Evolutionary conservation across 495 filamentous ascomycete species (phyloP).

Genomic region (Neurospora hispaniola): DNA sequence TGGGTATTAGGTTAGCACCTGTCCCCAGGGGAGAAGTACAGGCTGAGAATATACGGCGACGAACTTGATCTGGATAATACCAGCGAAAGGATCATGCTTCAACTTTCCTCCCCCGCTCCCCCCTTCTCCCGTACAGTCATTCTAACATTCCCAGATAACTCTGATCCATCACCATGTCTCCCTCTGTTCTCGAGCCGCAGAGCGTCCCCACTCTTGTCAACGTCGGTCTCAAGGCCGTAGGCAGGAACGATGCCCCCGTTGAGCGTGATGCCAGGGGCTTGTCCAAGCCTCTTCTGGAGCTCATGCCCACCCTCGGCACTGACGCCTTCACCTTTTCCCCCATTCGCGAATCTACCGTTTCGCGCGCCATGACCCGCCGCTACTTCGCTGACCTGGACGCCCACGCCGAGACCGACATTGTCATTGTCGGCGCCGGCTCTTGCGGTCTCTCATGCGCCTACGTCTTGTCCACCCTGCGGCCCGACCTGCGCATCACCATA

Average conservation of each 20-base stretch:
- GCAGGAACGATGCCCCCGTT: slow-evolving; percentile 27
- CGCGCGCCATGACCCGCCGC: slow-evolving; percentile 81
- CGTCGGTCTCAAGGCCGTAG: slow-evolving; percentile 16
- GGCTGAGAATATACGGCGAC: slow-evolving; percentile 90
- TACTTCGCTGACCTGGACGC: slow-evolving; percentile 84
- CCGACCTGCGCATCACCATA: slow-evolving; percentile 85
- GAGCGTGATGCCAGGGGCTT: slow-evolving; percentile 29
- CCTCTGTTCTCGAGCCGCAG: slow-evolving; percentile 40
- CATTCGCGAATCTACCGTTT: slow-evolving; percentile 84
- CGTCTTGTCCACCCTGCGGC: slow-evolving; percentile 70
- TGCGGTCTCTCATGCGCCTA: slow-evolving; percentile 80
- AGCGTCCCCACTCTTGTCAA: slow-evolving; percentile 19
- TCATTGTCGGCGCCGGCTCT: slow-evolving; percentile 81
- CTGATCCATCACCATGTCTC: slow-evolving; percentile 50
- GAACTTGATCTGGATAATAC: slow-evolving; percentile 99
- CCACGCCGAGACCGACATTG: slow-evolving; percentile 84
- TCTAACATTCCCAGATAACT: slow-evolving; percentile 27
- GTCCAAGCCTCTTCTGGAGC: slow-evolving; percentile 47
- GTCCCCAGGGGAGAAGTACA: slow-evolving; percentile 21
- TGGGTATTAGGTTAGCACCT: neutral
- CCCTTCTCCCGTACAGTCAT: slow-evolving; percentile 8
- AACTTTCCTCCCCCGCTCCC: slow-evolving; percentile 28
- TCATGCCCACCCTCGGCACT: slow-evolving; percentile 38
- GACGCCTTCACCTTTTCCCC: slow-evolving; percentile 68
- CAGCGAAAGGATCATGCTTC: slow-evolving; percentile 94